phyloP scores from a whole-genome alignment of 2,329 filamentous ascomycete species.

The Didymella pinodella region DNA sequence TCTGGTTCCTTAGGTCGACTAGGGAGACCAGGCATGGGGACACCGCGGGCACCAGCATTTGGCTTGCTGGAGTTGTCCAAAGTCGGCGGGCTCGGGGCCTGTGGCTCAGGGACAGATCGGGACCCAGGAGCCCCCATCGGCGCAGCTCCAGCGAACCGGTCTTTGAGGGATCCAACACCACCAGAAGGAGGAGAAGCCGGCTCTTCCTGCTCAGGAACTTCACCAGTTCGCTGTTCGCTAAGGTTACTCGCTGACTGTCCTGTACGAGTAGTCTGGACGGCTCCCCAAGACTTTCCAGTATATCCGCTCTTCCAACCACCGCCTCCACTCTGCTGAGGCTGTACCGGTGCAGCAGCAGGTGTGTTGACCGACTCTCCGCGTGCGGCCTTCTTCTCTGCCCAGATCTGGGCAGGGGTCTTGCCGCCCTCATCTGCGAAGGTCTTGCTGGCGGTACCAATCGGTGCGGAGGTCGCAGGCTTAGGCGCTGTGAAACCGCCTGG shows the following conservation, averaged over 20 bases:
- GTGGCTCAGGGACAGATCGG: slow-evolving; percentile 50
- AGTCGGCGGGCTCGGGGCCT: slow-evolving; percentile 65
- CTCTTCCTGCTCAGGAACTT: slow-evolving; percentile 56
- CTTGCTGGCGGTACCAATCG: slow-evolving; percentile 82
- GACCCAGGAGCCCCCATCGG: slow-evolving; percentile 62
- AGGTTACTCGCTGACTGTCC: slow-evolving; percentile 66
- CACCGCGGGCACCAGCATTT: slow-evolving; percentile 66
- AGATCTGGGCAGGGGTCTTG: slow-evolving; percentile 95
- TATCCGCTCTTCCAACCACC: slow-evolving; percentile 91
- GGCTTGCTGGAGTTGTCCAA: slow-evolving; percentile 74
- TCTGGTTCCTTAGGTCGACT: slow-evolving; percentile 61
- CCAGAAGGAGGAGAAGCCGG: slow-evolving; percentile 64
- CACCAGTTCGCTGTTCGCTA: slow-evolving; percentile 70
- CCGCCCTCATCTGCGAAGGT: slow-evolving; percentile 95
- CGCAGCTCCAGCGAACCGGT: slow-evolving; percentile 80
- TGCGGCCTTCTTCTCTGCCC: slow-evolving; percentile 95
- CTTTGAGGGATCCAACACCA: slow-evolving; percentile 76
- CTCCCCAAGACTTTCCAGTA: slow-evolving; percentile 85
- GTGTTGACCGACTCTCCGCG: slow-evolving; percentile 67
- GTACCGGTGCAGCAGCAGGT: slow-evolving; percentile 51
- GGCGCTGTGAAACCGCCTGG: slow-evolving; percentile 73
- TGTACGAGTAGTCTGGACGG: slow-evolving; percentile 78
- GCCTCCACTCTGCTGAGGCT: slow-evolving; percentile 74
- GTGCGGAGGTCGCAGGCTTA: slow-evolving; percentile 65
- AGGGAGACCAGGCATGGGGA: slow-evolving; percentile 80